Evolutionary conservation across 306 rosid genomes (phyloP).

Genomic region (Psophocarpus tetragonolobus): DNA sequence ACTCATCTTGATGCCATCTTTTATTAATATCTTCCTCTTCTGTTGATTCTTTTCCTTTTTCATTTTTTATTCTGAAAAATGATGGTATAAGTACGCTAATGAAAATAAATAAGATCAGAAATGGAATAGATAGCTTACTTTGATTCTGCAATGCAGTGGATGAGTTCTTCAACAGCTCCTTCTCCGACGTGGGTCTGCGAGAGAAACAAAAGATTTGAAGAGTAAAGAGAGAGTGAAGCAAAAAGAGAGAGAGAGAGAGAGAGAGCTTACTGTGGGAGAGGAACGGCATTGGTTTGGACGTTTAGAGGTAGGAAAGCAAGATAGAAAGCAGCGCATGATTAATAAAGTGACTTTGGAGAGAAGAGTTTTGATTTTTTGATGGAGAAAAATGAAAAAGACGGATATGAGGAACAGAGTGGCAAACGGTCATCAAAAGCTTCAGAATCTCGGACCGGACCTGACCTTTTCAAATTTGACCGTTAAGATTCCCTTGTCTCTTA

Average conservation of each 20-base stretch:
- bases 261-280: slow-evolving; percentile 31
- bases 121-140: slow-evolving; percentile 48
- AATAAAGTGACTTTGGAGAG: slow-evolving; percentile 37
- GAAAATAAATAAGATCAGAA: neutral
- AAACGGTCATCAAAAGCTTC: slow-evolving; percentile 38
- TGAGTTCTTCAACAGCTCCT: slow-evolving; percentile 36
- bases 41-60: slow-evolving; percentile 23
- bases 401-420: neutral
- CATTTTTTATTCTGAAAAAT: slow-evolving; percentile 44
- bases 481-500: slow-evolving; percentile 24
- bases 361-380: neutral
- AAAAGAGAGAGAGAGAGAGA: neutral
- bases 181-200: slow-evolving; percentile 40
- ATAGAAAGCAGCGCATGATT: slow-evolving; percentile 63
- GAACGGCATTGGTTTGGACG: slow-evolving; percentile 29
- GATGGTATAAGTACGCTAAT: neutral
- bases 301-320: slow-evolving; percentile 50
- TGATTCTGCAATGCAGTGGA: slow-evolving; percentile 33
- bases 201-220: neutral
- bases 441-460: slow-evolving; percentile 1
- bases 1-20: slow-evolving; percentile 26
- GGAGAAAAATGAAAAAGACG: neutral
- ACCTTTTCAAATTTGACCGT: slow-evolving; percentile 54
- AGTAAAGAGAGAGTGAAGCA: neutral
- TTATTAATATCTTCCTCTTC: slow-evolving; percentile 22